Base-by-base conservation (phyloP, 1,284 basidiomycete species). In the Mycosarcoma maydis region DNA sequence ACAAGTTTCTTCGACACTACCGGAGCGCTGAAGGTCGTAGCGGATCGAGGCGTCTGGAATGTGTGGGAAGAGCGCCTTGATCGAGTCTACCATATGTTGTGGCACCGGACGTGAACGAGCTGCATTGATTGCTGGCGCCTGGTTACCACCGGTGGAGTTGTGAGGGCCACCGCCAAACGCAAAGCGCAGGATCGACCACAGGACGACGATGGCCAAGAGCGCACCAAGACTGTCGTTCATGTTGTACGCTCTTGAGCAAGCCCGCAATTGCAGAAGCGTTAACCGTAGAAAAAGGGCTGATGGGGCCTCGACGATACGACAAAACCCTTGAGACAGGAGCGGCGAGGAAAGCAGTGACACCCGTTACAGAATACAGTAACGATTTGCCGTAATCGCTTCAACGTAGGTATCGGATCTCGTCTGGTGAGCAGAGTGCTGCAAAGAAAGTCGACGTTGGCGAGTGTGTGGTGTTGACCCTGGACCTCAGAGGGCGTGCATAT, bases 161-260 rank as follows among this genome's bases (percentile, higher is more conserved):
- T 34, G 45, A 33, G 43, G 50, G 42, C 61, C 44, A 5, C 64
- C 57, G 22, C 66, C 75, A 33, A 74, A 76, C 8, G 75, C 71
- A 22, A 78, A 72, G 49, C 75, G 70, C 16, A 77, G 48, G 39
- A 80, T 58, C 30, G 73, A 55, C 72, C 75, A 80, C 19, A 78
- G 55, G 41, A 78, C 65, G 17, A 71, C 56, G 26, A 80, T 71
- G 29, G 78, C 76, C 20, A 80, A 50, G 10, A 77, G 39, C 6
- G 72, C 78, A 0, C 78, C 78, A 13, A 80, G 57, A n/a, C 72
- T 62, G 54, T 80, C 78, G 47, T 80, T 78, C 78, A 80, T 80
- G 13, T 22, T 66, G 46, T n/a, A 5, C 20, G 10, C 2, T 17
- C 9, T 17, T 6, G 6, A 8, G 27, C 27, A 29, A n/a, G n/a